Conservation (phyloP, 768 basidiomycete genomes). For the Xerocomus spinulosus region DNA sequence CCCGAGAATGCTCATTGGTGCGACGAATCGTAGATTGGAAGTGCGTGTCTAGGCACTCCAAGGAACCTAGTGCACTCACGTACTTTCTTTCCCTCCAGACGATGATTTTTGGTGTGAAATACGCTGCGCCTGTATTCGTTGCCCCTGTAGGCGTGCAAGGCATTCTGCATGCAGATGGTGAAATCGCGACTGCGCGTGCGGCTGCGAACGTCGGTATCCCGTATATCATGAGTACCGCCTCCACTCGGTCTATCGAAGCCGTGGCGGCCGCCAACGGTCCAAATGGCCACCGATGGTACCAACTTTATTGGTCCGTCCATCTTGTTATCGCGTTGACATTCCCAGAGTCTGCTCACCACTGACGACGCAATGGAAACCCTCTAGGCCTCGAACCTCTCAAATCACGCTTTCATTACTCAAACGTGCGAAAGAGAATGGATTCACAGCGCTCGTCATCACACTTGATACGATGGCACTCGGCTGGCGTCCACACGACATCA, state of each 20-base stretch:
- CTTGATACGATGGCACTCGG: conserved; percentile 70
- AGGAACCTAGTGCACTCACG: not conserved
- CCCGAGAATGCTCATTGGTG: conserved; percentile 72
- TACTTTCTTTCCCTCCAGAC: conserved; percentile 38
- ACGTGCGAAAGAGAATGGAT: conserved; percentile 63
- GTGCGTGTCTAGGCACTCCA: conserved; percentile 32
- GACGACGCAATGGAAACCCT: not conserved
- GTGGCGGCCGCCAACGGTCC: conserved; percentile 68
- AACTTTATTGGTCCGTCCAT: conserved; percentile 64
- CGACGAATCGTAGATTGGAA: conserved; percentile 53
- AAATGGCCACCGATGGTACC: conserved; percentile 68
- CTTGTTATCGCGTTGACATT: not conserved
- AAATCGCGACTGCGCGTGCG: conserved; percentile 65
- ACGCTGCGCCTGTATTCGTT: conserved; percentile 58
- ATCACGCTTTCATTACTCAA: conserved; percentile 60
- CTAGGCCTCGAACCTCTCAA: conserved; percentile 59
- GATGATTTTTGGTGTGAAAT: conserved; percentile 63
- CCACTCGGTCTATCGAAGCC: conserved; percentile 67
- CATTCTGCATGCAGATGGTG: conserved; percentile 65
- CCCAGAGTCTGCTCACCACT: not conserved
- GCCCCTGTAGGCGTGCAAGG: conserved; percentile 79
- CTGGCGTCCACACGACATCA: conserved; percentile 75
- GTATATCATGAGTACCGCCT: conserved; percentile 72
- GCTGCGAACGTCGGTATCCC: conserved; percentile 60
- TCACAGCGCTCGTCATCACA: conserved; percentile 70